Conservation (phyloP, 169 alveolate genomes). For the Cardiosporidium cionae region DNA sequence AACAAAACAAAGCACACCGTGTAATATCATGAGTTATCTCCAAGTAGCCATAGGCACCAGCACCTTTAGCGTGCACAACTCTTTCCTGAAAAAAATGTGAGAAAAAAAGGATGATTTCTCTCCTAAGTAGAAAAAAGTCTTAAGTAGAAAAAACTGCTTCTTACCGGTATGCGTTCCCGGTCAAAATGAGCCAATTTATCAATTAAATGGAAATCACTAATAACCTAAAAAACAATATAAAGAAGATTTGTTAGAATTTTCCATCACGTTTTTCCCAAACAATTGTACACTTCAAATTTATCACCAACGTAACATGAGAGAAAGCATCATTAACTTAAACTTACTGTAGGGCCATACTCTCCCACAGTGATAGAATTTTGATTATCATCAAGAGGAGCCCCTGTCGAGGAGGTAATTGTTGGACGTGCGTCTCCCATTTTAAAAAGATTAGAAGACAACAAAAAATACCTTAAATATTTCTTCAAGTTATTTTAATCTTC, state of each 20-base stretch:
- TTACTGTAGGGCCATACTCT: slow-evolving; percentile 56
- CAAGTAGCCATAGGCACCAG: slow-evolving; percentile 72
- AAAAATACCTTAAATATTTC: no score
- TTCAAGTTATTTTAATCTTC: no score
- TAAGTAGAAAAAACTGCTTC: no score
- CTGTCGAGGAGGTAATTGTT: slow-evolving; percentile 51
- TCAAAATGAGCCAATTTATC: slow-evolving; percentile 72
- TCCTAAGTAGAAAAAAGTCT: background rate
- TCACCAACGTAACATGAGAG: background rate
- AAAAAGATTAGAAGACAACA: background rate
- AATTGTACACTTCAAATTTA: background rate
- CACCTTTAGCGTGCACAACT: slow-evolving; percentile 74
- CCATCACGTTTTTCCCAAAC: background rate
- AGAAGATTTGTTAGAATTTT: background rate
- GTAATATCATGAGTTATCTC: slow-evolving; percentile 67
- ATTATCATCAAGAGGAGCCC: slow-evolving; percentile 64
- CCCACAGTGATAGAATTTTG: slow-evolving; percentile 69
- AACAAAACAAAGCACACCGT: slow-evolving; percentile 7
- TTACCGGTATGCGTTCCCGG: slow-evolving; percentile 68
- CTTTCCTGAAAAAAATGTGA: slow-evolving; percentile 30
- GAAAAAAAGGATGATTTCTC: background rate
- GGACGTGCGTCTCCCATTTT: slow-evolving; percentile 6
- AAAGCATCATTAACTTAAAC: background rate
- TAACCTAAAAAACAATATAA: slow-evolving; percentile 2
- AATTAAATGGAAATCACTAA: slow-evolving; percentile 52